These are phyloP conservation scores for Penicillium fimorum DNA, from an alignment of 495 filamentous ascomycete species.

Conservation along the genomic window DNA sequence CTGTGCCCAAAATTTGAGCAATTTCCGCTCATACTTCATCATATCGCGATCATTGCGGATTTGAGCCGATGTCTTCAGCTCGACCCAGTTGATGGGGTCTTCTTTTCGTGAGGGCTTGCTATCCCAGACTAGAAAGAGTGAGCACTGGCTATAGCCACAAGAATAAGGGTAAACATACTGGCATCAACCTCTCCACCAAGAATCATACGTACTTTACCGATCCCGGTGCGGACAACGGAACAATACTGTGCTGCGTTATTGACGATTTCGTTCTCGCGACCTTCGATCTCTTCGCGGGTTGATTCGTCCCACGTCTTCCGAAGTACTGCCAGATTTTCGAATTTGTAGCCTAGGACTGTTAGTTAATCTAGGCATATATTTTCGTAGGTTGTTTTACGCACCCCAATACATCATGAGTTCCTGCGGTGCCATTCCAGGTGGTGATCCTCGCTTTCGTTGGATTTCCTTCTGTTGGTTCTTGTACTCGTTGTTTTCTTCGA, in stretches of 20 bases:
- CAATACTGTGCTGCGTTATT: conserved; percentile 93
- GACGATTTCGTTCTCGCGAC: conserved; percentile 64
- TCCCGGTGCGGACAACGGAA: conserved; percentile 82
- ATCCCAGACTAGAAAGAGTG: conserved; percentile 66
- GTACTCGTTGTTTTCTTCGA: conserved; percentile 82
- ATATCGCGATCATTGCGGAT: conserved; percentile 62
- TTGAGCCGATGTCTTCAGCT: conserved; percentile 86
- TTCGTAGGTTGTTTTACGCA: conserved; percentile 19
- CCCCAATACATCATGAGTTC: conserved; percentile 67
- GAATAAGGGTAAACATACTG: conserved; percentile 46
- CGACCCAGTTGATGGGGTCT: conserved; percentile 81
- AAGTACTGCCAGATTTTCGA: conserved; percentile 80
- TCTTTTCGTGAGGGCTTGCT: conserved; percentile 63
- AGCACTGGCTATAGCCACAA: conserved; percentile 1
- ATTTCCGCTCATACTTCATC: conserved; percentile 78
- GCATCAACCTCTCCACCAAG: conserved; percentile 97
- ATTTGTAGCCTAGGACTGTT: conserved; percentile 77
- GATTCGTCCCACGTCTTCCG: conserved; percentile 68
- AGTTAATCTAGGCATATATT: conserved; percentile 1
- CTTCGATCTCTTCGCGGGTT: conserved; percentile 72
- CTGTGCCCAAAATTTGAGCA: conserved; percentile 94
- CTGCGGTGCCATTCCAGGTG: conserved; percentile 57
- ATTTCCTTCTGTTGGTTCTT: conserved; percentile 55
- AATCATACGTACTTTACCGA: conserved; percentile 68
- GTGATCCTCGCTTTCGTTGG: conserved; percentile 51